A percentile compares a stretch with the other conserved stretches of the same genome.
These are phyloP conservation scores for Xylaria telfairii DNA, from an alignment of 495 filamentous ascomycete species.

Conservation along the genomic window DNA sequence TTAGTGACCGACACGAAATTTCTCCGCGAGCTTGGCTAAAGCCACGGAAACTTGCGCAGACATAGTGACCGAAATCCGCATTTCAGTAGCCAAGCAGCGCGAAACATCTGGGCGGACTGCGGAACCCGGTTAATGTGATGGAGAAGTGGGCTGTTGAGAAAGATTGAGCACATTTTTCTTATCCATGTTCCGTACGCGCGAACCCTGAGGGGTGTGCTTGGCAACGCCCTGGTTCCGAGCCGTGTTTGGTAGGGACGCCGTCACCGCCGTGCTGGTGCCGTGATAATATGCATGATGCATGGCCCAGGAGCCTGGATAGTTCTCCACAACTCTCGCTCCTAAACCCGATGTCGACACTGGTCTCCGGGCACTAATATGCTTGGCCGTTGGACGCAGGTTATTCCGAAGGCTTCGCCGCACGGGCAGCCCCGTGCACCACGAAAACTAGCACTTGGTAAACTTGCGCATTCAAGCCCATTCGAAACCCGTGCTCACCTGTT, in stretches of 20 bases:
- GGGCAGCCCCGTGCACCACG: neutral
- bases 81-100: neutral
- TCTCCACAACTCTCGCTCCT: neutral
- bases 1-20: neutral
- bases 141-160: constrained; percentile 35
- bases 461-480: constrained; percentile 6
- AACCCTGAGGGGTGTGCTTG: constrained; percentile 28
- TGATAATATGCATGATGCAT: neutral
- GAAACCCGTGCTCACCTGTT: neutral
- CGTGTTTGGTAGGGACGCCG: constrained; percentile 17
- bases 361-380: neutral
- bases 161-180: constrained; percentile 42
- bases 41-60: constrained; percentile 3
- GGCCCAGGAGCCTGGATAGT: neutral
- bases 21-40: neutral
- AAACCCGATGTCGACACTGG: neutral
- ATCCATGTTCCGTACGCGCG: constrained; percentile 28
- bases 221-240: neutral
- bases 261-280: neutral
- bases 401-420: neutral
- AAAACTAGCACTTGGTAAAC: constrained; percentile 1
- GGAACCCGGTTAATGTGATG: neutral
- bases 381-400: neutral
- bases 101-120: neutral
- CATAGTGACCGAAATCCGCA: neutral